phyloP scores from a whole-genome alignment of 1,284 basidiomycete species.

The Naganishia albida region DNA sequence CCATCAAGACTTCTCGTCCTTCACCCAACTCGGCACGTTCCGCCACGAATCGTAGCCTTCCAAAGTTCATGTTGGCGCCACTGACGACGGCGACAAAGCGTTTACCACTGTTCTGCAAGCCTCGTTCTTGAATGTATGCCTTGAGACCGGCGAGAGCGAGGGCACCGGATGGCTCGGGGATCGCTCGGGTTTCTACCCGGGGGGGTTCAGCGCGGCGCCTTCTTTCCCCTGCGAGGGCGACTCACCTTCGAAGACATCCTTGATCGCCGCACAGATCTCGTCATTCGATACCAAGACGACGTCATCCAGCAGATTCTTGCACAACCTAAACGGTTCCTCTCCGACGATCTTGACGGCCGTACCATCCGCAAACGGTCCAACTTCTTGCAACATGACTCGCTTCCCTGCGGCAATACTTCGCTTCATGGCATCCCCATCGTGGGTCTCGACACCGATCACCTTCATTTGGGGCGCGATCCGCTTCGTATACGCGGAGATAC shows the following conservation, averaged over 20 bases:
- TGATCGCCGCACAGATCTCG: conserved; percentile 97
- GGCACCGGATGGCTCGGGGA: conserved; percentile 97
- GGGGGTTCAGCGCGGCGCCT: background rate
- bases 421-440: conserved; percentile 92
- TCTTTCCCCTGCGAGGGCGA: conserved; percentile 1
- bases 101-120: conserved; percentile 77
- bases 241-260: conserved; percentile 95
- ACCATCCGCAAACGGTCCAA: conserved; percentile 97
- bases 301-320: conserved; percentile 79
- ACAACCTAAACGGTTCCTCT: conserved; percentile 91
- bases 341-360: conserved; percentile 98
- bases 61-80: conserved; percentile 99
- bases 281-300: conserved; percentile 88
- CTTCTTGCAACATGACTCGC: conserved; percentile 80
- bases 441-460: conserved; percentile 90
- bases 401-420: conserved; percentile 74
- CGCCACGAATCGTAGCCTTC: conserved; percentile 90
- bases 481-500: conserved; percentile 90
- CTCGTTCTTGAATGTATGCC: conserved; percentile 77
- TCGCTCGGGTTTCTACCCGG: conserved; percentile 79
- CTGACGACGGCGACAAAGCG: conserved; percentile 88
- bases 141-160: conserved; percentile 90
- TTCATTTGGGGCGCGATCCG: conserved; percentile 85
- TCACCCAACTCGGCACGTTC: conserved; percentile 97
- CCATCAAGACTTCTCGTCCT: conserved; percentile 86